Percentiles rank a stretch among this genome's conserved stretches.
Conservation (phyloP, 2,329 filamentous ascomycete species). For the Aspergillus jensenii region DNA sequence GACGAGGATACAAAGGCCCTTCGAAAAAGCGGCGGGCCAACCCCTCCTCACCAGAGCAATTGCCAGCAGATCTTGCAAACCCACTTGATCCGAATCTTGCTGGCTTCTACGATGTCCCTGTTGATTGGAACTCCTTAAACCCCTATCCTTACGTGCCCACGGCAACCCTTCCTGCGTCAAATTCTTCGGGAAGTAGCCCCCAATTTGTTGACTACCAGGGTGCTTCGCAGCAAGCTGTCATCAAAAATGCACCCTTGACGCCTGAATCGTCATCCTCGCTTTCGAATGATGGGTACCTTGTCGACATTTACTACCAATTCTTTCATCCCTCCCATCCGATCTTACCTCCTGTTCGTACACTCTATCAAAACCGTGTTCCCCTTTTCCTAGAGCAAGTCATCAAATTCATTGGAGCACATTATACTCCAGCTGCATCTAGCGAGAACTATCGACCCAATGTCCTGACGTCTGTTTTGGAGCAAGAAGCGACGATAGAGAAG, state of each 20-base stretch:
- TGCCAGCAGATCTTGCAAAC: slow-evolving; percentile 50
- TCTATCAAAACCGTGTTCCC: slow-evolving; percentile 40
- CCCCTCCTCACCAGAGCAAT: slow-evolving; percentile 40
- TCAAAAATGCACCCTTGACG: slow-evolving; percentile 30
- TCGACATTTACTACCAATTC: slow-evolving; percentile 56
- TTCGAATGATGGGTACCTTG: slow-evolving; percentile 41
- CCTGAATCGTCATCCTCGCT: slow-evolving; percentile 37
- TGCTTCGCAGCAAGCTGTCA: slow-evolving; percentile 18
- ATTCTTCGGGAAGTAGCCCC: slow-evolving; percentile 27
- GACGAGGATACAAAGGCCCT: slow-evolving; percentile 71
- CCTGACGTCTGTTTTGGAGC: slow-evolving; percentile 30
- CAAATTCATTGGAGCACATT: slow-evolving; percentile 58
- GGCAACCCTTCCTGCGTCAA: slow-evolving; percentile 24
- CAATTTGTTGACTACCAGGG: slow-evolving; percentile 20
- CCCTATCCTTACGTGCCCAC: slow-evolving; percentile 25
- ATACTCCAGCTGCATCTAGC: slow-evolving; percentile 46
- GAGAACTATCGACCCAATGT: slow-evolving; percentile 44
- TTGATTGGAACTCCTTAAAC: slow-evolving; percentile 40
- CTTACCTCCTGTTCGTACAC: slow-evolving; percentile 49
- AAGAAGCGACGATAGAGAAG: slow-evolving; percentile 57
- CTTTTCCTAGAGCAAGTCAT: slow-evolving; percentile 54
- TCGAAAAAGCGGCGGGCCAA: slow-evolving; percentile 49
- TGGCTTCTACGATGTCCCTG: slow-evolving; percentile 38
- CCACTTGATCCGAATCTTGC: slow-evolving; percentile 18
- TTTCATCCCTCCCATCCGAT: slow-evolving; percentile 60